These are phyloP conservation scores for Ampelocalamus luodianensis DNA, from an alignment of 176 grass and related monocot genomes.

Conservation along the genomic window DNA sequence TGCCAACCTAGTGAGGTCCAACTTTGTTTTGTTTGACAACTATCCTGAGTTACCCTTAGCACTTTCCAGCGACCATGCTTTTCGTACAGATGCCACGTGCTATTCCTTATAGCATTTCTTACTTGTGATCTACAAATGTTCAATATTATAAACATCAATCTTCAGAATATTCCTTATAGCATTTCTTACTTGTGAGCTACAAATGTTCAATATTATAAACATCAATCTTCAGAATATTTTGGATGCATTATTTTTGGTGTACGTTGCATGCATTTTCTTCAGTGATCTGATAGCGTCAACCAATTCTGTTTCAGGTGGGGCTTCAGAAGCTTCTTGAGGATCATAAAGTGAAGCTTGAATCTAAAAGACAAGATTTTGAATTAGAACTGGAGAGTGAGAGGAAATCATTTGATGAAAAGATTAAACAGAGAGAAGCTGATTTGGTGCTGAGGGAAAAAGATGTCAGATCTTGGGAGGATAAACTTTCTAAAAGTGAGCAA, in stretches of 20 bases:
- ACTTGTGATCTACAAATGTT: neutral
- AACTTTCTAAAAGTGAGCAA: slow-evolving; percentile 66
- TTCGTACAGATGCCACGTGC: neutral
- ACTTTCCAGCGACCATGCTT: neutral
- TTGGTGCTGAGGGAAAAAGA: slow-evolving; percentile 72
- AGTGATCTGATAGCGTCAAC: slow-evolving; percentile 18
- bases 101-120: neutral
- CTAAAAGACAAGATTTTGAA: slow-evolving; percentile 72
- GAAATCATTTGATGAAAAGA: slow-evolving; percentile 69
- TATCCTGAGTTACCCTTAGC: neutral
- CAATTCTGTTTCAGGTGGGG: slow-evolving; percentile 58
- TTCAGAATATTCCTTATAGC: neutral
- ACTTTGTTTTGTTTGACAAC: neutral
- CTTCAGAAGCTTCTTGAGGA: slow-evolving; percentile 87
- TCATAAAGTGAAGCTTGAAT: slow-evolving; percentile 70
- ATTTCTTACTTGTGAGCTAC: neutral
- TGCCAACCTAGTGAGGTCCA: neutral
- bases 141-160: slow-evolving; percentile 9
- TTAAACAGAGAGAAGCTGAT: slow-evolving; percentile 53
- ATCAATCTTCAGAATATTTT: slow-evolving; percentile 6
- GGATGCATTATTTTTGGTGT: neutral
- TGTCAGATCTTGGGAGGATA: slow-evolving; percentile 56
- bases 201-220: neutral
- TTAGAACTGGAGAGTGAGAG: slow-evolving; percentile 63
- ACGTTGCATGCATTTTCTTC: slow-evolving; percentile 14